phyloP scores from a whole-genome alignment of 805 yeast genomes.

The Middelhovenomyces tepae region DNA sequence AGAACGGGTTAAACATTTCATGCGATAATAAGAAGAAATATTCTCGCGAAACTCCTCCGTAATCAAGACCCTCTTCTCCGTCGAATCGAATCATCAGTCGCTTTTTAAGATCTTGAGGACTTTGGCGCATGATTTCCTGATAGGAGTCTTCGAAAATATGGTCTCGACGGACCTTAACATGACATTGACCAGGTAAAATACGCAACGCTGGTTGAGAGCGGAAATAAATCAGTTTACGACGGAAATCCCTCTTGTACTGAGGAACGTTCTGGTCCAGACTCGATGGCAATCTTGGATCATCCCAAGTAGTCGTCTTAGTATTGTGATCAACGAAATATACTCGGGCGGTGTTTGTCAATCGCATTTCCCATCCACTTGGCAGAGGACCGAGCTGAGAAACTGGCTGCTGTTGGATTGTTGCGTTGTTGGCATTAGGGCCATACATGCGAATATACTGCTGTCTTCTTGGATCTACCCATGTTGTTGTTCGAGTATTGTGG shows the following conservation, averaged over 20 bases:
- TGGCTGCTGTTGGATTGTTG: constrained; percentile 96
- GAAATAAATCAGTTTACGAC: constrained; percentile 95
- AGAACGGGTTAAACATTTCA: constrained; percentile 98
- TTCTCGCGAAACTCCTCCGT: constrained; percentile 98
- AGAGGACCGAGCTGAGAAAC: constrained; percentile 95
- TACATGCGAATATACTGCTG: constrained; percentile 96
- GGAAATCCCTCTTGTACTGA: constrained; percentile 96
- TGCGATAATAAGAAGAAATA: constrained; percentile 93
- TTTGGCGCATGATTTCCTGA: constrained; percentile 97
- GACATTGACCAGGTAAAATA: constrained; percentile 97
- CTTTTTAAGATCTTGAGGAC: constrained; percentile 96
- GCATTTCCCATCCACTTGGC: constrained; percentile 99
- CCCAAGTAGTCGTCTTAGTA: constrained; percentile 99
- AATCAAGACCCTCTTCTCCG: constrained; percentile 98
- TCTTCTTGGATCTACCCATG: constrained; percentile 99
- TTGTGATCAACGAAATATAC: constrained; percentile 98
- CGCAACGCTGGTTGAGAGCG: constrained; percentile 97
- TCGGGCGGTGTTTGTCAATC: constrained; percentile 96
- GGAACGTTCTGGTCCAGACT: constrained; percentile 97
- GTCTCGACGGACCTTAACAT: constrained; percentile 93
- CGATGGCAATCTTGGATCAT: constrained; percentile 96
- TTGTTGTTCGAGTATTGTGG: constrained; percentile 98
- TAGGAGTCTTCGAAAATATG: constrained; percentile 95
- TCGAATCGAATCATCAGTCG: constrained; percentile 96
- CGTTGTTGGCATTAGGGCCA: constrained; percentile 60